Percentiles rank a stretch among this genome's conserved stretches.
Evolutionary conservation across 2,329 filamentous ascomycete genomes (phyloP).

Genomic region (Pestalotiopsis sp.): DNA sequence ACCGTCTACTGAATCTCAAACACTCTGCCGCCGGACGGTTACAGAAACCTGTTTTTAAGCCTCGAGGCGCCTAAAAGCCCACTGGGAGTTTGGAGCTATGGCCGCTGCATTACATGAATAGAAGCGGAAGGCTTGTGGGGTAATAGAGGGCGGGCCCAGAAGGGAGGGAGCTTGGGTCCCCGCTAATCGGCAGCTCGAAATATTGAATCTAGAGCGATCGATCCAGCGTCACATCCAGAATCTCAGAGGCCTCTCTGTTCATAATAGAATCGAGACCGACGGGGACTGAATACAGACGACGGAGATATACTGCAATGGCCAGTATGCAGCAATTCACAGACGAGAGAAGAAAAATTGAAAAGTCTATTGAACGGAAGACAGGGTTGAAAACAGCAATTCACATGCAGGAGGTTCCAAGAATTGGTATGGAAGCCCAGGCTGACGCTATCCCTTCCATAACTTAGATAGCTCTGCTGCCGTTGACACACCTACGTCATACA

Average conservation of each 20-base stretch:
- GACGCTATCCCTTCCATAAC: slow-evolving; percentile 4
- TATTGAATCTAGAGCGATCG: neutral
- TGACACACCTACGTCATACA: slow-evolving; percentile 22
- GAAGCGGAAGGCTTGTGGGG: neutral
- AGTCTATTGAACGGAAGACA: neutral
- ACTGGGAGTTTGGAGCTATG: neutral
- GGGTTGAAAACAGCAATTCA: neutral
- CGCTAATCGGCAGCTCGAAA: neutral
- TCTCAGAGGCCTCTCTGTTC: no score
- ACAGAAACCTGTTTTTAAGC: slow-evolving; percentile 14
- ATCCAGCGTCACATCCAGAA: neutral
- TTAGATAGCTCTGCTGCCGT: neutral
- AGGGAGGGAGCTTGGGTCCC: neutral
- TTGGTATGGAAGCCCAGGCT: neutral
- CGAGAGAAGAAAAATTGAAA: neutral
- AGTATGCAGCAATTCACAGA: neutral
- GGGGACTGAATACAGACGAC: neutral
- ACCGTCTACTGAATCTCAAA: slow-evolving; percentile 2
- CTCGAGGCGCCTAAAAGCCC: neutral
- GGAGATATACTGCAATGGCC: neutral
- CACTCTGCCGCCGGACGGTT: neutral
- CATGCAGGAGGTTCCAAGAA: slow-evolving; percentile 6
- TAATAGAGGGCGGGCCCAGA: neutral
- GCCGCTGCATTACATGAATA: neutral
- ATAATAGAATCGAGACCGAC: no score